A percentile compares a stretch with the other conserved stretches of the same genome.
Evolutionary conservation across 208 protist genomes (phyloP).

Genomic region (Leishmania turanica): DNA sequence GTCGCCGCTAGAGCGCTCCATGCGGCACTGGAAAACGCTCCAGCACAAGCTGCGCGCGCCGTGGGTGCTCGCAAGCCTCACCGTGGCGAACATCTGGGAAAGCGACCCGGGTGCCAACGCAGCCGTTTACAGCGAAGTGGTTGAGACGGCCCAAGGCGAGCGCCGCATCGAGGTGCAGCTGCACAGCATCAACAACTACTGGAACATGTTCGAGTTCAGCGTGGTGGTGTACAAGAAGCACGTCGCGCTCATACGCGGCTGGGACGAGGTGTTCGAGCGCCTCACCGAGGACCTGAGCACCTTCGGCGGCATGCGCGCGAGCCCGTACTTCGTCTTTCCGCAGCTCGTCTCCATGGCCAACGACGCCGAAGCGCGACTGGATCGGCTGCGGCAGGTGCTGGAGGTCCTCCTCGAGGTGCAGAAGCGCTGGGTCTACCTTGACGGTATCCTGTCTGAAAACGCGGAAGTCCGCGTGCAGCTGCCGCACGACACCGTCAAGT

Average conservation of each 20-base stretch:
- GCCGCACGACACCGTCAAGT: constrained; percentile 94
- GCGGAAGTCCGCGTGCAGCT: constrained; percentile 96
- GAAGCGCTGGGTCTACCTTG: constrained; percentile 98
- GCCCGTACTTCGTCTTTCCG: constrained; percentile 94
- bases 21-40: constrained; percentile 79
- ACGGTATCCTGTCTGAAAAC: constrained; percentile 96
- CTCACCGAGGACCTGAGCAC: constrained; percentile 95
- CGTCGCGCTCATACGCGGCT: constrained; percentile 95
- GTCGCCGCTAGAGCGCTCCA: constrained; percentile 72
- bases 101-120: constrained; percentile 92
- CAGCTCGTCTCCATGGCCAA: constrained; percentile 67
- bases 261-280: constrained; percentile 96
- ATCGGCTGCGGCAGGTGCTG: constrained; percentile 89
- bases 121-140: constrained; percentile 93
- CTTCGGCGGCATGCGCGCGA: constrained; percentile 95
- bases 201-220: constrained; percentile 93
- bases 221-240: constrained; percentile 96
- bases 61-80: constrained; percentile 87
- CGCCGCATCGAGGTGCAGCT: constrained; percentile 89
- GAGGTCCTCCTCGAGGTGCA: constrained; percentile 97
- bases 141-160: constrained; percentile 87
- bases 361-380: constrained; percentile 95
- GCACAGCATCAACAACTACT: constrained; percentile 90
- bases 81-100: constrained; percentile 88
- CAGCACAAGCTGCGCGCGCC: constrained; percentile 92